These are phyloP conservation scores for Claviceps sp. DNA, from an alignment of 2,329 filamentous ascomycete genomes.

Conservation along the genomic window DNA sequence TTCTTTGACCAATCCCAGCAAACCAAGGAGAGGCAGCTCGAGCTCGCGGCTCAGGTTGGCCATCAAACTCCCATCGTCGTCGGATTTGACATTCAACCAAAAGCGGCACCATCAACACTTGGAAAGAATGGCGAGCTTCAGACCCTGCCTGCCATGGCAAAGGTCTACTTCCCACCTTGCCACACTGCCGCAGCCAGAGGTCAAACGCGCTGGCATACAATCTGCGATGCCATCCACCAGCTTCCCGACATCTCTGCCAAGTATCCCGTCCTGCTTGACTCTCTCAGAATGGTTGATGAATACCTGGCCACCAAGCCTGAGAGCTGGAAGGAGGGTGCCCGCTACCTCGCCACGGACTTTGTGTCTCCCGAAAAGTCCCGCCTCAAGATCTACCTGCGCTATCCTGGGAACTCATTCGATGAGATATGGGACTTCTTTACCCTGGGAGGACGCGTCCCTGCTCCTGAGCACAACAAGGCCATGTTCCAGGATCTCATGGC, in stretches of 20 bases:
- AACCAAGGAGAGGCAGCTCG: neutral
- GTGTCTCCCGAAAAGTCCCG: neutral
- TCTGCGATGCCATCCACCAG: neutral
- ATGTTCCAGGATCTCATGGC: neutral
- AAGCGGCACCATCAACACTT: neutral
- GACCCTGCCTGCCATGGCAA: neutral
- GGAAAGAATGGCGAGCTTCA: neutral
- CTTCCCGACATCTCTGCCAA: neutral
- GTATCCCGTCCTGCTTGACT: neutral
- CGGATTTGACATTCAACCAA: neutral
- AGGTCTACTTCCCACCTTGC: neutral
- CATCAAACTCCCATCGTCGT: neutral
- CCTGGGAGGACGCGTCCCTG: neutral
- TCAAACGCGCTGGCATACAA: neutral
- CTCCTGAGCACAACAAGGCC: neutral
- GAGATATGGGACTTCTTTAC: neutral
- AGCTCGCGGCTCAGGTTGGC: neutral
- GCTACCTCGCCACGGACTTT: neutral
- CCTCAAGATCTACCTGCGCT: slow-evolving; percentile 1
- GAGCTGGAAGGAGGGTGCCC: neutral
- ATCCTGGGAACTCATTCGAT: neutral
- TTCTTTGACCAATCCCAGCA: neutral
- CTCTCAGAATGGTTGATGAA: neutral
- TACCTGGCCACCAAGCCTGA: neutral
- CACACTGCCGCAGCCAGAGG: neutral